Conservation (phyloP, 2,329 filamentous ascomycete species). For the Lachnellula willkommii region DNA sequence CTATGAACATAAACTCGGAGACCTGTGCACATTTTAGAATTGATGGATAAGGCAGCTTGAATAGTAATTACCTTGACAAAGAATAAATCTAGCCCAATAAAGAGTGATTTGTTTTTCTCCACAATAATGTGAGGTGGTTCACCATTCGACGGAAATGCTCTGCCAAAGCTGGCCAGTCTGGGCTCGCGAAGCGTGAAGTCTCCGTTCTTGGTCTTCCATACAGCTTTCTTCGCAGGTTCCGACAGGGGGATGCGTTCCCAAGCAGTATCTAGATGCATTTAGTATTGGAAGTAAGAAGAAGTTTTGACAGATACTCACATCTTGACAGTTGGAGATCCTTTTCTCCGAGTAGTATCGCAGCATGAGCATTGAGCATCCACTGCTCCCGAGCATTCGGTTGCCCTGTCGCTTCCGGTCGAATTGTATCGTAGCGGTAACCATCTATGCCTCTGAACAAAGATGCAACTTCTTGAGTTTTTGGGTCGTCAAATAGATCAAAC, state of each 20-base stretch:
- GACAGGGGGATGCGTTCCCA: slow-evolving; percentile 54
- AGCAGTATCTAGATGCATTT: slow-evolving; percentile 43
- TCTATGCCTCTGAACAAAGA: slow-evolving; percentile 52
- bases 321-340: slow-evolving; percentile 56
- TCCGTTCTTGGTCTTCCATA: slow-evolving; percentile 56
- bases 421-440: slow-evolving; percentile 60
- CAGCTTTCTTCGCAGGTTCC: slow-evolving; percentile 48
- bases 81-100: slow-evolving; percentile 57
- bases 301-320: slow-evolving; percentile 42
- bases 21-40: slow-evolving; percentile 37
- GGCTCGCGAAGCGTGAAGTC: slow-evolving; percentile 50
- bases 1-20: slow-evolving; percentile 55
- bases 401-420: slow-evolving; percentile 47
- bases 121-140: slow-evolving; percentile 14
- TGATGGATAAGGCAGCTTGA: slow-evolving; percentile 6
- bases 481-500: slow-evolving; percentile 50
- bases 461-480: slow-evolving; percentile 46
- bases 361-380: slow-evolving; percentile 61
- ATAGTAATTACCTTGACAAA: slow-evolving; percentile 54
- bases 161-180: slow-evolving; percentile 47
- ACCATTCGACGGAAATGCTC: slow-evolving; percentile 41
- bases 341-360: slow-evolving; percentile 58
- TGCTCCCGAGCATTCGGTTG: slow-evolving; percentile 55
- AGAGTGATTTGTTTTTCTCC: slow-evolving; percentile 23
- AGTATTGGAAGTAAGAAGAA: slow-evolving; percentile 8